Conservation (phyloP, 441 rosid species). For the Corymbia citriodora region DNA sequence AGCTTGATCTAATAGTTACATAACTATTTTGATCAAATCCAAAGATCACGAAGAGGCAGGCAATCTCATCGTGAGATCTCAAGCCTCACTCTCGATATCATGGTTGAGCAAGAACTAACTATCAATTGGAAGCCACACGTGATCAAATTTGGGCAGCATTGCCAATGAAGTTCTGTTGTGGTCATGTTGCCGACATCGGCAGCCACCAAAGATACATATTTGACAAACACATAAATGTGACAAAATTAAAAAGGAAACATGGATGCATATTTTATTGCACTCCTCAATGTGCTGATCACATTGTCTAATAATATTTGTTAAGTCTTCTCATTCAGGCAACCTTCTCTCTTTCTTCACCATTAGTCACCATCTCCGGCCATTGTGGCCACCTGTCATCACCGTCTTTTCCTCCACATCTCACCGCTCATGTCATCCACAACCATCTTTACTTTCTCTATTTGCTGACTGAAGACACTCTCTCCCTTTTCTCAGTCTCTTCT, state of each 20-base stretch:
- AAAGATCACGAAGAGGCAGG: not conserved
- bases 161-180: not conserved
- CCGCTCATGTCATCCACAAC: not conserved
- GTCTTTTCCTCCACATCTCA: no score
- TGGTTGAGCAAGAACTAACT: not conserved
- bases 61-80: not conserved
- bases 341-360: not conserved
- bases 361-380: no score
- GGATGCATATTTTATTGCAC: not conserved
- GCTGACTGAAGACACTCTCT: not conserved
- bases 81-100: not conserved
- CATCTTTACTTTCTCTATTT: not conserved
- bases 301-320: not conserved
- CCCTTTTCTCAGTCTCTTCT: not conserved
- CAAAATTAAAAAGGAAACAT: not conserved
- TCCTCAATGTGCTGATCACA: not conserved
- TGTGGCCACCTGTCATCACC: no score
- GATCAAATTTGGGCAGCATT: not conserved
- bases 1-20: not conserved
- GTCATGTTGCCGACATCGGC: not conserved
- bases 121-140: not conserved
- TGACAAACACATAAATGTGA: no score
- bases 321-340: not conserved
- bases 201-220: not conserved
- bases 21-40: not conserved